These are phyloP conservation scores for Isatis lusitanica DNA, from an alignment of 441 rosid species.

Conservation along the genomic window DNA sequence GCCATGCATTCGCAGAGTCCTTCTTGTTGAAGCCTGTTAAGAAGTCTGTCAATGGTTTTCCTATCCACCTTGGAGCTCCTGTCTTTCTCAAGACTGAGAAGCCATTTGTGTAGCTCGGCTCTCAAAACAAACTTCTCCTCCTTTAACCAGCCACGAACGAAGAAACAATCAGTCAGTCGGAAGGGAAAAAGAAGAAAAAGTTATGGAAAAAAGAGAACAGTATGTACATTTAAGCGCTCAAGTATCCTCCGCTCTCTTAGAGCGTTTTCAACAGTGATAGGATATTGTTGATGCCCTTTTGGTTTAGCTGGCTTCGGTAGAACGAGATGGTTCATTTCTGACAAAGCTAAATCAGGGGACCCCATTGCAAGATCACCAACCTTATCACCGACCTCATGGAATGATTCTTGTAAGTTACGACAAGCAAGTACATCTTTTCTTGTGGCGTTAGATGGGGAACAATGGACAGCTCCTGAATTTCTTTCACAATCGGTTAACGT, in stretches of 20 bases:
- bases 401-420: constrained; percentile 45
- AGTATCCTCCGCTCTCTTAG: constrained; percentile 89
- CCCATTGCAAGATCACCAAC: constrained; percentile 41
- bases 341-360: constrained; percentile 42
- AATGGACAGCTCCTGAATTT: constrained; percentile 43
- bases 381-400: constrained; percentile 39
- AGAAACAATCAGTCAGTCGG: constrained; percentile 24
- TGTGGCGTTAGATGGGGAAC: constrained; percentile 42
- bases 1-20: constrained; percentile 74
- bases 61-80: constrained; percentile 75
- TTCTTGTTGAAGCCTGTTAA: constrained; percentile 80
- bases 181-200: neutral
- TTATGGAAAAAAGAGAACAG: constrained; percentile 3
- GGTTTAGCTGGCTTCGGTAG: constrained; percentile 39
- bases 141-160: constrained; percentile 49
- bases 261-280: constrained; percentile 68
- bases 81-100: constrained; percentile 78
- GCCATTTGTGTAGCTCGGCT: constrained; percentile 85
- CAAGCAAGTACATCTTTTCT: constrained; percentile 34
- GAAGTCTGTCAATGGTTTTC: constrained; percentile 75
- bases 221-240: constrained; percentile 68
- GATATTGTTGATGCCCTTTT: constrained; percentile 45
- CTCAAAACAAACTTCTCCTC: constrained; percentile 78
- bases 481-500: constrained; percentile 37
- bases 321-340: constrained; percentile 39